Percentiles rank a stretch among this genome's conserved stretches.
Conservation (phyloP, 75 land plant genomes). For the Cryptomeria japonica region DNA sequence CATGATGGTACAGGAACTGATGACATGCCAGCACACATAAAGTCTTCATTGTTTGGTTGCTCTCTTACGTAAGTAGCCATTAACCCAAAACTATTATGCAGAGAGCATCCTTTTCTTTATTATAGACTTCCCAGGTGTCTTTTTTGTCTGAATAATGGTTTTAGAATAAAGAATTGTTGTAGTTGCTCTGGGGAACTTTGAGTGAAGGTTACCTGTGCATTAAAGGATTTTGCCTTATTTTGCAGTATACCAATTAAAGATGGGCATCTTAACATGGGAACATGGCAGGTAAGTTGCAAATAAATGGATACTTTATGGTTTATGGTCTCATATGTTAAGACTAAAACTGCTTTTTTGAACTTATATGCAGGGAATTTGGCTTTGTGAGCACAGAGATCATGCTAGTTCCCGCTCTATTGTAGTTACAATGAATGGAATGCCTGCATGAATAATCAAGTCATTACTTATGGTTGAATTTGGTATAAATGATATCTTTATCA, state of each 20-base stretch:
- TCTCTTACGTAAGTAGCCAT: conserved; percentile 64
- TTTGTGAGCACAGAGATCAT: conserved; percentile 75
- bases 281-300: conserved; percentile 87
- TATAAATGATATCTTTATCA: not conserved
- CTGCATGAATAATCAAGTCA: not conserved
- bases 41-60: conserved; percentile 98
- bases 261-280: conserved; percentile 90
- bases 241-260: conserved; percentile 89
- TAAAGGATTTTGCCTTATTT: not conserved
- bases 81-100: not conserved
- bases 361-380: conserved; percentile 64
- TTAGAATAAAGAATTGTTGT: not conserved
- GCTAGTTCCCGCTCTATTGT: conserved; percentile 54
- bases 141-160: not conserved
- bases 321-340: not conserved
- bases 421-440: conserved; percentile 57
- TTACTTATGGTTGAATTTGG: not conserved
- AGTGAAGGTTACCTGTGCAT: not conserved
- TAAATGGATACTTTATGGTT: not conserved
- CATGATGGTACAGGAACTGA: conserved; percentile 74
- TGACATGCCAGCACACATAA: conserved; percentile 99
- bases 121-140: not conserved
- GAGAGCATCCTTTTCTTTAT: not conserved
- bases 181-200: not conserved
- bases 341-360: not conserved